Evolutionary conservation across 2,329 filamentous ascomycete species (phyloP).

Genomic region (Fusarium buxicola): DNA sequence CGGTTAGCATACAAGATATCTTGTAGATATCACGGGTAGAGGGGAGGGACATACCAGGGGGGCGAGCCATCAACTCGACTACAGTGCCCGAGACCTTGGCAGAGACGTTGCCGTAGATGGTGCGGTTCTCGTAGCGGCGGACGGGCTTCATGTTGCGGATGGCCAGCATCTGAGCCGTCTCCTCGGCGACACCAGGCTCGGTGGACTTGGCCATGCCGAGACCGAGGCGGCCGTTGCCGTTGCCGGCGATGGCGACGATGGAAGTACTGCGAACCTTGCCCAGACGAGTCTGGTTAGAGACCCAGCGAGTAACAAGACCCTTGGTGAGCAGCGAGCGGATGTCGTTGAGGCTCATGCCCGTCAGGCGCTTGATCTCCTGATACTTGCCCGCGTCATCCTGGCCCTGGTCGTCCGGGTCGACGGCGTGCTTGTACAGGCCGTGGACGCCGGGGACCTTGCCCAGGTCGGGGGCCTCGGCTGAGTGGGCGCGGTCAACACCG

Average conservation of each 20-base stretch:
- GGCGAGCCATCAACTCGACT: conserved; percentile 82
- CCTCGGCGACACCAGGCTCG: conserved; percentile 73
- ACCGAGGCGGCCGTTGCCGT: conserved; percentile 85
- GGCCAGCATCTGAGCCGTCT: conserved; percentile 82
- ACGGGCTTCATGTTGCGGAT: conserved; percentile 96
- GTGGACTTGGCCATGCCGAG: conserved; percentile 91
- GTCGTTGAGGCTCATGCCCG: conserved; percentile 64
- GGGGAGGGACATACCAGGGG: conserved; percentile 76
- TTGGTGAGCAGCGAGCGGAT: conserved; percentile 73
- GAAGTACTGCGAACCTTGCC: conserved; percentile 88
- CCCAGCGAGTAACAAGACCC: conserved; percentile 77
- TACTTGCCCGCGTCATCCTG: conserved; percentile 64
- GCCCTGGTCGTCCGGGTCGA: conserved; percentile 63
- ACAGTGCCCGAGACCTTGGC: conserved; percentile 90
- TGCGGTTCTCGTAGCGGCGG: conserved; percentile 88
- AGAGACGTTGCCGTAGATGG: conserved; percentile 86
- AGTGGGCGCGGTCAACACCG: conserved; percentile 51
- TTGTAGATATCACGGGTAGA: neutral
- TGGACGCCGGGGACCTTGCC: conserved; percentile 66
- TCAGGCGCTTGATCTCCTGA: conserved; percentile 65
- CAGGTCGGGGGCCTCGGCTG: conserved; percentile 61
- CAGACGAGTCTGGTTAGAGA: conserved; percentile 94
- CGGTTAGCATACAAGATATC: conserved; percentile 9
- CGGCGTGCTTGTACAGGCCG: conserved; percentile 61
- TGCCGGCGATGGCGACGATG: conserved; percentile 84